Evolutionary conservation across 495 filamentous ascomycete genomes (phyloP), one percentile per base, ranked within the genome.

Genomic region (Antarctomyces pellizariae): DNA sequence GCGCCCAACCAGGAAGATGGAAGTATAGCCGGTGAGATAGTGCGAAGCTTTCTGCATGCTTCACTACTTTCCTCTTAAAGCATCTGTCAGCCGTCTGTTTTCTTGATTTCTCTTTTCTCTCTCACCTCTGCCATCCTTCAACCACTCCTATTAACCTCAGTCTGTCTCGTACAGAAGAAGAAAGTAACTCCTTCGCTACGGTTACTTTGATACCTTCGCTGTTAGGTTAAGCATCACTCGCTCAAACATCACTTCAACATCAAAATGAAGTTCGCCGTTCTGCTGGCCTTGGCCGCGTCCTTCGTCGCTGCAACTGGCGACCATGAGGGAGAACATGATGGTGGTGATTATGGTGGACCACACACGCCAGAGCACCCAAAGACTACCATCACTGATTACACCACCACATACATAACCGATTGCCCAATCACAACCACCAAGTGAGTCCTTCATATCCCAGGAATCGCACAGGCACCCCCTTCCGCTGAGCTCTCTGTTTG

Each of bases 101-200:
- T 13, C 12, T 7, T 25, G 9, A 8, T 17, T 9, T 25, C 29
- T 26, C 24, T 14, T 31, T 26, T 28, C 22, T 18, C 14, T 31
- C 22, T 10, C 26, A 30, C 21, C 23, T 37, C 35, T 25, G 36
- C 31, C 35, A 37, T 31, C 40, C 35, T 34, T 35, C 28, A 25
- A 30, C 22, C 33, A 20, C 30, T 16, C 9, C 25, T 10, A 24
- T 31, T 35, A 39, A 29, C 29, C 32, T 26, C 33, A 36, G 31
- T n/a, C 19, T 22, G 7, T 22, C 19, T 7, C 7, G 7, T 22
- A 7, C 28, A 25, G 20, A 13, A 31, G 16, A 16, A 31, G 28
- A 13, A 35, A 33, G 34, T 35, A 38, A 41, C 42, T 42, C 45
- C 19, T 33, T 48, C 43, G 41, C 30, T 44, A 36, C 30, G 36